Evolutionary conservation across 73 alveolate species (phyloP), one percentile per base, ranked within the genome.

Genomic region (Symbiodinium natans): DNA sequence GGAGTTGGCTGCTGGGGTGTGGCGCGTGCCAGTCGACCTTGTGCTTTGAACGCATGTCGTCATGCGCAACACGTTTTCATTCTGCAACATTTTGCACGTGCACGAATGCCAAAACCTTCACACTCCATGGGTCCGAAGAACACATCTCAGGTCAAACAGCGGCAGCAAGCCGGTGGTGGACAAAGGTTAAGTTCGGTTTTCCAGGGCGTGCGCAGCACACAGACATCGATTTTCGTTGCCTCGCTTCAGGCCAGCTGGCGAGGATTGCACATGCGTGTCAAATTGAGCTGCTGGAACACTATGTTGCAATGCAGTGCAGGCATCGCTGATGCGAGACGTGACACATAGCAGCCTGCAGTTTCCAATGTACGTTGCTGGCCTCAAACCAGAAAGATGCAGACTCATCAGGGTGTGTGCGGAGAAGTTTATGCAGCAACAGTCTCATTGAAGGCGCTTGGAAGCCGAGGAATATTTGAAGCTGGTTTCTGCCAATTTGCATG

Each of bases 271-370:
- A 46, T 46, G 59, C 31, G 39, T 8, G 41, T 0, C 5, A 11
- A 36, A 17, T 42, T 36, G 88, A 9, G 8, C 4, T n/a, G 82
- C 19, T 63, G 88, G n/a, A 19, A 36, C 33, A 19, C 1, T 11
- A 2, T 34, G 52, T 23, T 25, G 9, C 7, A 9, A 40, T 13
- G 31, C 48, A 11, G 4, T 21, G 17, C 41, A 89, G 95, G 95
- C 95, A 34, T 89, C 95, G 36, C 48, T 92, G 92, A 56, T 92
- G 98, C 82, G 98, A 38, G 98, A 92, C 41, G 98, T 92, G 68
- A 75, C 98, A 40, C 98, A 92, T 41, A 92, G 98, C 74, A 75
- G 98, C 92, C 40, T 92, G 98, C 98, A 92, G 63, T 92, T 74
- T 74, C 98, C 98, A 33, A 42, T 92, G 90, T 92, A 92, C 39